phyloP scores from a whole-genome alignment of 2,329 filamentous ascomycete genomes.

The Penicillium sp. region DNA sequence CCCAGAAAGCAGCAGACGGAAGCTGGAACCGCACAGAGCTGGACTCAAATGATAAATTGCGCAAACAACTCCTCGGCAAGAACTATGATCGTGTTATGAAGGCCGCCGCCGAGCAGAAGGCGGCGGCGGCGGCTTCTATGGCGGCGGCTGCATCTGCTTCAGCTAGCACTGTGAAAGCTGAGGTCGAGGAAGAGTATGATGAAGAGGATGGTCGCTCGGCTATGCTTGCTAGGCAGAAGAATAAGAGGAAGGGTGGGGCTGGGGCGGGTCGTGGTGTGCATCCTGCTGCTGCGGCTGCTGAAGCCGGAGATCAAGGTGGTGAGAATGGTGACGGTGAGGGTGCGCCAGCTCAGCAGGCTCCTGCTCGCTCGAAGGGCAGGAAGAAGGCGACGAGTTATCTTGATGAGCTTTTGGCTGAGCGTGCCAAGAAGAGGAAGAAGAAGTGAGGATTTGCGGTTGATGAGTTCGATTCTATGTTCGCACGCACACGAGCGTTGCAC shows the following conservation, averaged over 20 bases:
- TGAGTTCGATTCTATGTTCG: not conserved
- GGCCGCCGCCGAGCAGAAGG: constrained; percentile 24
- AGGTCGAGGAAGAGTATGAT: constrained; percentile 33
- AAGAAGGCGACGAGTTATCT: constrained; percentile 51
- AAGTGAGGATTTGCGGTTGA: constrained; percentile 23
- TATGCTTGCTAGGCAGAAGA: constrained; percentile 33
- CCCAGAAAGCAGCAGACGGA: constrained; percentile 41
- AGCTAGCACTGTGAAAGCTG: not conserved
- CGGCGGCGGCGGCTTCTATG: constrained; percentile 13
- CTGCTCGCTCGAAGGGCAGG: constrained; percentile 24
- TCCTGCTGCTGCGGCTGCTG: constrained; percentile 1
- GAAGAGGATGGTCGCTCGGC: constrained; percentile 46
- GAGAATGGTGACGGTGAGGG: constrained; percentile 4
- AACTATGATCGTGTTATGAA: constrained; percentile 42
- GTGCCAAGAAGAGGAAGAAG: constrained; percentile 52
- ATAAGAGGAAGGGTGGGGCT: constrained; percentile 15
- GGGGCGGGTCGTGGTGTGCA: not conserved
- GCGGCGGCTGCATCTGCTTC: constrained; percentile 24
- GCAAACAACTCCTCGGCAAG: constrained; percentile 46
- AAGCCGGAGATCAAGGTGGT: constrained; percentile 1
- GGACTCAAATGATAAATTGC: constrained; percentile 45
- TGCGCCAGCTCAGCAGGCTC: constrained; percentile 1
- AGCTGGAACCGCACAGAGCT: constrained; percentile 42
- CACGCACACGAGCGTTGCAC: not conserved
- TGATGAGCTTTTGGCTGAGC: constrained; percentile 51